Conservation (phyloP, 306 rosid genomes). For the Purshia tridentata region DNA sequence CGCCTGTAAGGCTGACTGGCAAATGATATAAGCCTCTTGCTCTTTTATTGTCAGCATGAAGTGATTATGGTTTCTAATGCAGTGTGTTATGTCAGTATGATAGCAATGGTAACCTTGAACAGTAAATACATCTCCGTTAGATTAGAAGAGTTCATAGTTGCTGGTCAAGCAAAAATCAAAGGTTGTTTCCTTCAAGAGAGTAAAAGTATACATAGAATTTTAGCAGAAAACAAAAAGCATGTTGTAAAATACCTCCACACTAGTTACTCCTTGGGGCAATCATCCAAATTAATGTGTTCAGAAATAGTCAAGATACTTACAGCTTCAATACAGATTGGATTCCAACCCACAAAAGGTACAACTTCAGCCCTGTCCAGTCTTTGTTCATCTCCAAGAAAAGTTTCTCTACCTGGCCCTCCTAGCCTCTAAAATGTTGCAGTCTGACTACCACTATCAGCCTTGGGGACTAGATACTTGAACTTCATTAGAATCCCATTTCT, state of each 20-base stretch:
- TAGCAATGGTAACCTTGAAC: not conserved
- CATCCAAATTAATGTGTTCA: not conserved
- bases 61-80: not conserved
- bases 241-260: not conserved
- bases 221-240: not conserved
- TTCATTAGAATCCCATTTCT: too few species aligned
- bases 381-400: not conserved
- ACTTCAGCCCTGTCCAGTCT: not conserved
- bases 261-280: not conserved
- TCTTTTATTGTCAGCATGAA: slow-evolving; percentile 1
- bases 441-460: not conserved
- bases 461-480: not conserved
- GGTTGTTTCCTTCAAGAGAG: not conserved
- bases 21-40: slow-evolving; percentile 12
- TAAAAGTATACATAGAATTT: not conserved
- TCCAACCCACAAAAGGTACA: not conserved
- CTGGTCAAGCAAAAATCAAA: not conserved
- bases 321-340: not conserved
- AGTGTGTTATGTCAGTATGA: not conserved
- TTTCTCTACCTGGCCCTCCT: not conserved
- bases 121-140: not conserved
- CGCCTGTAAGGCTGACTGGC: slow-evolving; percentile 11
- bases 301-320: slow-evolving; percentile 6
- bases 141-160: not conserved
- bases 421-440: not conserved